Percentiles rank a stretch among this genome's conserved stretches.
phyloP scores from a whole-genome alignment of 768 basidiomycete species.

The Termitomyces sp. region DNA sequence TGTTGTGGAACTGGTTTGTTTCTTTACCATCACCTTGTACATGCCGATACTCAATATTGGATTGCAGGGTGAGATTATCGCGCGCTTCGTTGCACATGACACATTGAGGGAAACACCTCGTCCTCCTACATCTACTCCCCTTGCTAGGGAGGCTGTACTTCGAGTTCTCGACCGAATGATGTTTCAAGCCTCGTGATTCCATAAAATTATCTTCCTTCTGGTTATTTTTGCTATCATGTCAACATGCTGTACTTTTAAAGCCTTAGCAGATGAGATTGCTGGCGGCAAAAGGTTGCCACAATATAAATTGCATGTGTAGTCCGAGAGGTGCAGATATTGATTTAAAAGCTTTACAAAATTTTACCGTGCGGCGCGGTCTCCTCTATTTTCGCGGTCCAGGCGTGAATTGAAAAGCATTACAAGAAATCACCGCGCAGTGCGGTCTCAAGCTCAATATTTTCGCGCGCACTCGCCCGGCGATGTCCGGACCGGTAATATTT shows the following conservation, averaged over 20 bases:
- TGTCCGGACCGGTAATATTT: not conserved
- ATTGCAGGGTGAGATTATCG: constrained; percentile 72
- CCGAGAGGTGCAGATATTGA: too few relatives aligned
- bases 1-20: constrained; percentile 78
- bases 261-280: not conserved
- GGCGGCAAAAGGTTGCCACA: not conserved
- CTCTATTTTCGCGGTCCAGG: too few relatives aligned
- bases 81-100: constrained; percentile 68
- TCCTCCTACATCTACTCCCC: constrained; percentile 4
- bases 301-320: not conserved
- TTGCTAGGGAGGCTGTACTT: constrained; percentile 34
- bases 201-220: too few relatives aligned
- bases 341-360: too few relatives aligned
- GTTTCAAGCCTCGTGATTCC: constrained; percentile 5
- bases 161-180: constrained; percentile 38
- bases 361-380: too few relatives aligned
- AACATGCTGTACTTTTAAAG: not conserved
- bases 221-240: not conserved
- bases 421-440: too few relatives aligned
- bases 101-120: constrained; percentile 25
- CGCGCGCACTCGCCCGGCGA: not conserved
- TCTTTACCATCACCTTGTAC: not conserved
- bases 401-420: too few relatives aligned
- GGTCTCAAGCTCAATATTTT: too few relatives aligned
- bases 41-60: not conserved